Percentiles rank a stretch among this genome's conserved stretches.
Conservation (phyloP, 305 asterid species). For the Nicotiana rustica region DNA sequence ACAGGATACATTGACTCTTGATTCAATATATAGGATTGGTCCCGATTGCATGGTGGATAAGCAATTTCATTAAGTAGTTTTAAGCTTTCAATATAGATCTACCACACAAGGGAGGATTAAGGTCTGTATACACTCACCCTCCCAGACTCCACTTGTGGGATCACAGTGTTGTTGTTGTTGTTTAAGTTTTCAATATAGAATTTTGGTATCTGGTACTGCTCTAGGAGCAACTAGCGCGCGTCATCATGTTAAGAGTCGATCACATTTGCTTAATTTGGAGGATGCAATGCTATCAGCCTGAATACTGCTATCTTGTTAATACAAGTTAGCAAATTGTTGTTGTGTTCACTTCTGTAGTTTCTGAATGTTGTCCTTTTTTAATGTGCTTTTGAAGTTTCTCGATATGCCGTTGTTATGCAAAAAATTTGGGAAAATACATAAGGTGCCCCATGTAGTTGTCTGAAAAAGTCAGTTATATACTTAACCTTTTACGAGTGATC, state of each 20-base stretch:
- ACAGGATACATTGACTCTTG: not conserved
- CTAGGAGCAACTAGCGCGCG: not conserved
- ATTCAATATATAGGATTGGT: constrained; percentile 1
- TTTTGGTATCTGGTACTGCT: not conserved
- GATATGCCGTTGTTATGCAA: not conserved
- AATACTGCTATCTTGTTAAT: not conserved
- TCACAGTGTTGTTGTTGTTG: too few relatives aligned
- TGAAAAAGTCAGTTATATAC: not conserved
- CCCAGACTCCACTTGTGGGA: too few relatives aligned
- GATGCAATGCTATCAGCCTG: constrained; percentile 14
- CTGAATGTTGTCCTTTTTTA: not conserved
- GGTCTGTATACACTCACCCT: too few relatives aligned
- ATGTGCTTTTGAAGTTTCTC: constrained; percentile 12
- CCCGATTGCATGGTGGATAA: not conserved
- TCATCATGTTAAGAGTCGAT: constrained; percentile 7
- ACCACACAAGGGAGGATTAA: too few relatives aligned
- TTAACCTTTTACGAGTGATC: not conserved
- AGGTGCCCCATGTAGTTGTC: not conserved
- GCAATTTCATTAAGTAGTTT: not conserved
- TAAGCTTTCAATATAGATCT: not conserved
- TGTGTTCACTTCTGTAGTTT: not conserved
- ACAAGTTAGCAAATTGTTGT: not conserved
- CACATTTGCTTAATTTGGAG: constrained; percentile 13
- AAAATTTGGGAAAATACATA: not conserved
- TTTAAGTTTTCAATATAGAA: not conserved